Conservation (phyloP, 257 asterid species). For the Ophiorrhiza pumila region DNA sequence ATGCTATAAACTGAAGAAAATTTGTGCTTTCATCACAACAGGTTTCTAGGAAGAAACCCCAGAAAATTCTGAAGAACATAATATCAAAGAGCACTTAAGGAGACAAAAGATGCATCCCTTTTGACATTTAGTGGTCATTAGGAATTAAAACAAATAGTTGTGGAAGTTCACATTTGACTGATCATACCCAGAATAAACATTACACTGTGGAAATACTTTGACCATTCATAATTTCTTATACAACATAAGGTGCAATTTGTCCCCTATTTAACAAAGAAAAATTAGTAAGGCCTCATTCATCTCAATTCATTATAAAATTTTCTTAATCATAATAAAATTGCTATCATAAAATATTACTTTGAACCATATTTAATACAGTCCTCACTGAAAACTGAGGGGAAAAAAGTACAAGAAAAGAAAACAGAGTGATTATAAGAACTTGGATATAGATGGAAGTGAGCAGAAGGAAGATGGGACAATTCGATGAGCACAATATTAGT, state of each 20-base stretch:
- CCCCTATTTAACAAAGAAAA: not conserved
- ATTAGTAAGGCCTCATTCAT: not conserved
- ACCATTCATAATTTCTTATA: not conserved
- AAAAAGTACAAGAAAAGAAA: not conserved
- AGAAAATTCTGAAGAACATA: not conserved
- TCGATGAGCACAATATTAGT: not conserved
- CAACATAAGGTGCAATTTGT: not conserved
- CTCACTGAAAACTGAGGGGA: not conserved
- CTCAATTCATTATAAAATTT: not conserved
- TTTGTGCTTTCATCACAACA: not conserved
- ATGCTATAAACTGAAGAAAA: slow-evolving; percentile 41
- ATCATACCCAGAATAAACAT: not conserved
- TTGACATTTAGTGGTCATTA: not conserved
- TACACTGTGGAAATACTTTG: not conserved
- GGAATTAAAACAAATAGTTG: not conserved
- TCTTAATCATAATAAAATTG: not conserved
- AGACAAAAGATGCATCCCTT: not conserved
- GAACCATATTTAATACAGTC: not conserved
- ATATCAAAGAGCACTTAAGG: not conserved
- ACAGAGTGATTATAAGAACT: not conserved
- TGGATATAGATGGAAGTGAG: not conserved
- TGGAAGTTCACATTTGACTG: not conserved
- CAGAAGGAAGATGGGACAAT: not conserved
- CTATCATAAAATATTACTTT: not conserved
- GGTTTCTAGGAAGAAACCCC: not conserved